Conservation (phyloP, 176 grass and related monocot genomes). For the Triticum timopheevii region DNA sequence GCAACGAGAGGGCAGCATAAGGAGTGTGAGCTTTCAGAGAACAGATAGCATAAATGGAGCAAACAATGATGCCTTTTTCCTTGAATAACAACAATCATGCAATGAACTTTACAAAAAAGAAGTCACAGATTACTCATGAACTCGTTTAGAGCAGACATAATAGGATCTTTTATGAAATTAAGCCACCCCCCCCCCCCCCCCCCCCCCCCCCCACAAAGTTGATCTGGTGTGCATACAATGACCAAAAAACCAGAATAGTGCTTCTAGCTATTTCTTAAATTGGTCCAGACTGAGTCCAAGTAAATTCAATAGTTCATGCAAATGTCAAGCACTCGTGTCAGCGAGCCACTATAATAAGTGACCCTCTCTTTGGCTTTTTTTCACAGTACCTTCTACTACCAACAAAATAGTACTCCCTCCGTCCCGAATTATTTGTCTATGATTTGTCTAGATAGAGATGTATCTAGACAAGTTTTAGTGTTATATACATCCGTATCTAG, state of each 20-base stretch:
- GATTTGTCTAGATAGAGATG: too few relatives aligned
- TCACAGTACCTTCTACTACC: background rate
- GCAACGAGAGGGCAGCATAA: conserved; percentile 26
- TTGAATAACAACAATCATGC: background rate
- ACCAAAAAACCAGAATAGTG: background rate
- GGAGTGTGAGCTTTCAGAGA: conserved; percentile 8
- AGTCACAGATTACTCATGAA: conserved; percentile 13
- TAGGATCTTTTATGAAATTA: background rate
- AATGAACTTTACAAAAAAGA: background rate
- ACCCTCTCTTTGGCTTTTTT: background rate
- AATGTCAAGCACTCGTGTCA: conserved; percentile 10
- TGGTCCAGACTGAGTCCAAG: background rate
- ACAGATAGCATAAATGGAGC: conserved; percentile 4
- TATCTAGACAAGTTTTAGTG: too few relatives aligned
- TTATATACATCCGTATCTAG: too few relatives aligned
- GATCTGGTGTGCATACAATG: background rate
- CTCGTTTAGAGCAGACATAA: background rate
- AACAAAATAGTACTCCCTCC: background rate
- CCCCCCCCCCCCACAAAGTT: background rate
- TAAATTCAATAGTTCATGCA: background rate
- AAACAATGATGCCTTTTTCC: background rate
- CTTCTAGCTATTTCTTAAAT: background rate
- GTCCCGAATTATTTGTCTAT: too few relatives aligned
- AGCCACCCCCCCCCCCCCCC: background rate
- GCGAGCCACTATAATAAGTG: background rate